Percentiles rank a stretch among this genome's conserved stretches.
Evolutionary conservation across 2,329 filamentous ascomycete genomes (phyloP).

Genomic region (Ceratocystis diversiconidia): DNA sequence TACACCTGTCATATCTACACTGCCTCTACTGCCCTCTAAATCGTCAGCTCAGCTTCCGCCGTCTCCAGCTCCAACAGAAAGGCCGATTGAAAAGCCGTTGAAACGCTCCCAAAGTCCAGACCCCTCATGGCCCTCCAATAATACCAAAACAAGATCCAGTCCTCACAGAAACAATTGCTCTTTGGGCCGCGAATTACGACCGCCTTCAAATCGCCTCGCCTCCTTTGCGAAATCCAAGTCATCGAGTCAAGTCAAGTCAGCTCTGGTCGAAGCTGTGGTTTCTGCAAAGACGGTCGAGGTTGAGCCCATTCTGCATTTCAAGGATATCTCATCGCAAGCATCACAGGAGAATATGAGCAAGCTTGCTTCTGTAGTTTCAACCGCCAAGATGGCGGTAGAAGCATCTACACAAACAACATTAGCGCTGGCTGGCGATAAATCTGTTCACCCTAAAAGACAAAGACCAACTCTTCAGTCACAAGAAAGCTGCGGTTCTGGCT

Average conservation of each 20-base stretch:
- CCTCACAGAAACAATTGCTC: background rate
- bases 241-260: slow-evolving; percentile 9
- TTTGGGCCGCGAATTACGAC: background rate
- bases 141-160: slow-evolving; percentile 13
- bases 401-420: too few relatives aligned
- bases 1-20: background rate
- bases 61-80: slow-evolving; percentile 9
- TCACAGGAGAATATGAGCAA: slow-evolving; percentile 7
- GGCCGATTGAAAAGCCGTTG: slow-evolving; percentile 4
- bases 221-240: slow-evolving; percentile 11
- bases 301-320: background rate
- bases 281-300: slow-evolving; percentile 9
- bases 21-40: background rate
- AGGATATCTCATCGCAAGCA: background rate
- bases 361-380: slow-evolving; percentile 5
- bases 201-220: slow-evolving; percentile 11
- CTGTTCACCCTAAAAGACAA: background rate
- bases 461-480: slow-evolving; percentile 5
- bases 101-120: slow-evolving; percentile 14
- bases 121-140: slow-evolving; percentile 6
- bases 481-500: background rate
- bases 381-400: background rate
- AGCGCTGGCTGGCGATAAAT: too few relatives aligned
- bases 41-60: slow-evolving; percentile 4
- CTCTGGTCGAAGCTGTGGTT: slow-evolving; percentile 8